phyloP scores from a whole-genome alignment of 129 eudicot species.

The Lonicera japonica region DNA sequence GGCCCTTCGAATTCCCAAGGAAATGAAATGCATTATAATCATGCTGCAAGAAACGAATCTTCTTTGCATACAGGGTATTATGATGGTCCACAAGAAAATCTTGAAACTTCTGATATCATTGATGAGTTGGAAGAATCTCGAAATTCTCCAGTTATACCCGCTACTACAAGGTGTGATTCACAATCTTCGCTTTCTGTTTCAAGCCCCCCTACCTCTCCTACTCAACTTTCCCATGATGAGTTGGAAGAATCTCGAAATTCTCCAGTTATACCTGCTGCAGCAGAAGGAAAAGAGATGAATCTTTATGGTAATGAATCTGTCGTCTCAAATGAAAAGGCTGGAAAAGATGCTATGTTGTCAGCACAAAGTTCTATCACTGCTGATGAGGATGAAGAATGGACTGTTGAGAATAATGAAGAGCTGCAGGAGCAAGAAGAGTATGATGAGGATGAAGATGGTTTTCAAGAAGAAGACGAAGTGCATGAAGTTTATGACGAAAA shows the following conservation, averaged over 20 bases:
- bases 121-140: constrained; percentile 35
- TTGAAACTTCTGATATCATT: constrained; percentile 34
- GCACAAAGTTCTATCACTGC: constrained; percentile 39
- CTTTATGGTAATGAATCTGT: constrained; percentile 25
- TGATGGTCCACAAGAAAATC: constrained; percentile 30
- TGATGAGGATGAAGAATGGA: constrained; percentile 91
- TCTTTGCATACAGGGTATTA: constrained; percentile 36
- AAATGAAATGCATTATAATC: constrained; percentile 16
- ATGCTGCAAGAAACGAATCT: constrained; percentile 35
- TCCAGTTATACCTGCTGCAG: constrained; percentile 29
- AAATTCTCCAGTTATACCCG: no score
- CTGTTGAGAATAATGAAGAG: constrained; percentile 51
- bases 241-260: constrained; percentile 76
- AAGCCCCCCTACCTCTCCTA: constrained; percentile 82
- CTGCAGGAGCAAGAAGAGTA: constrained; percentile 86
- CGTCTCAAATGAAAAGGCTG: constrained; percentile 32
- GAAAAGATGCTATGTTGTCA: constrained; percentile 14
- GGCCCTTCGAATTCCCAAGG: constrained; percentile 50
- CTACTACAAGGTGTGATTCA: constrained; percentile 57
- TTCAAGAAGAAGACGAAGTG: constrained; percentile 80
- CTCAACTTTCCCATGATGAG: constrained; percentile 85
- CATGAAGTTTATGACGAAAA: constrained; percentile 63
- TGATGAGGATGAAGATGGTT: constrained; percentile 86
- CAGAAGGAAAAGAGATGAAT: constrained; percentile 32
- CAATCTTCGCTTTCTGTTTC: constrained; percentile 84